Base-by-base conservation (phyloP, 805 yeast species). In the Saturnispora galanensis region DNA sequence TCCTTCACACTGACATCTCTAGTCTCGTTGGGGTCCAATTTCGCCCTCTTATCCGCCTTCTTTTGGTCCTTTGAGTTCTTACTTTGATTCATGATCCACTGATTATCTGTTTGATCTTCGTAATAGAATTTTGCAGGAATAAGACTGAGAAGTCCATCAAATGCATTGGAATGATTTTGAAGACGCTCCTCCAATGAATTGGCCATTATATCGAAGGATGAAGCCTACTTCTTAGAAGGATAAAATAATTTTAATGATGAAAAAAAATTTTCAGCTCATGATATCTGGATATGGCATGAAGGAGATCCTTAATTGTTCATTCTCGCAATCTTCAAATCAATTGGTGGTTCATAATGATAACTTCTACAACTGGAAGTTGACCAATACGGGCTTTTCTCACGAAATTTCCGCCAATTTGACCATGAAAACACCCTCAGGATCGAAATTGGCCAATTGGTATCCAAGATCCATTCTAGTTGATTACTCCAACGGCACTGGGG, bases 111-210 rank as follows among this genome's bases (percentile, higher is more conserved):
- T 47, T 85, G 90, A 34, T 84, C 96, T 61, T 89, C 96, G 60
- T 85, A 88, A 61, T 90, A 90, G 58, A 83, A 88, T 58, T 88
- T 87, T 3, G 97, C 95, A 3, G 97, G 97, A 47, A 90, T 89
- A 62, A 90, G 68, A 16, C 96, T 86, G 47, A 90, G 69, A 42
- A 90, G 68, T 18, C 97, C 95, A 59, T 85, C 86, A 61, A 90
- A 90, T 4, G 96, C 87, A 42, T 77, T 68, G 11, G 93, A 79
- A 58, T 83, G 88, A 30, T 77, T 77, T 63, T 83, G 79, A 53
- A 84, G 73, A 52, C 95, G 78, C 58, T 84, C 93, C 80, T 79
- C 56, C 28, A 53, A 37, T 9, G 56, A 50, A 31, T 53, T 52
- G 5, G 46, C 47, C 56, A 53, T 53, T 3, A 26, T 40, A 31